Evolutionary conservation across 2,329 filamentous ascomycete species (phyloP).

Genomic region (Phoma herbarum): DNA sequence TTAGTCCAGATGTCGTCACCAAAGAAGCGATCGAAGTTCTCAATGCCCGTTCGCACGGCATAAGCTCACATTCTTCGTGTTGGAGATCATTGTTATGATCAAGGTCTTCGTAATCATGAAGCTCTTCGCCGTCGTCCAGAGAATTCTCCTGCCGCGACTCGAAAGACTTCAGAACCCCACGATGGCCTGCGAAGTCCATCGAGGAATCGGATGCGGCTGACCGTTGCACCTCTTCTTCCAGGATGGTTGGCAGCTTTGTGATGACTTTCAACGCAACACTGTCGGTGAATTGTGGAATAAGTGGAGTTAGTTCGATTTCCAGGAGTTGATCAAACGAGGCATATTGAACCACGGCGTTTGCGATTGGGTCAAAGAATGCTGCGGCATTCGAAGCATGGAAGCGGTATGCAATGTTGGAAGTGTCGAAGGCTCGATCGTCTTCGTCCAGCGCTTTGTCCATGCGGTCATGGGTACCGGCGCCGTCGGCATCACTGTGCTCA

Average conservation of each 20-base stretch:
- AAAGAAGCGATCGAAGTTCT: neutral
- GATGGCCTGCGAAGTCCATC: conserved; percentile 1
- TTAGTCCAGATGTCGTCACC: conserved; percentile 4
- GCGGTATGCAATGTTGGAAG: conserved; percentile 1
- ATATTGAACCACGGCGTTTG: neutral
- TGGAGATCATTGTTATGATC: too few relatives aligned
- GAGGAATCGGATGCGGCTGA: neutral
- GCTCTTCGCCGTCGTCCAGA: neutral
- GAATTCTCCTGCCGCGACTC: neutral
- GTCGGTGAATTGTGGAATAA: neutral
- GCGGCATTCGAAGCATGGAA: conserved; percentile 13
- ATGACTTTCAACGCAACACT: neutral
- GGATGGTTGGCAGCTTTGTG: neutral
- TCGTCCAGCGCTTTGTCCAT: neutral
- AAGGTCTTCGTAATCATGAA: neutral
- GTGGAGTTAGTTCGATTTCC: neutral
- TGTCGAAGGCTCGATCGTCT: neutral
- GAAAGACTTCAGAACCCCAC: neutral
- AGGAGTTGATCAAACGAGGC: conserved; percentile 4
- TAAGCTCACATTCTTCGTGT: neutral
- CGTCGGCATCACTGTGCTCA: neutral
- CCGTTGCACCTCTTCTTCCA: conserved; percentile 1
- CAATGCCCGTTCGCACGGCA: neutral
- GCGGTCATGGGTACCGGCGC: neutral
- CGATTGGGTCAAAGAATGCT: neutral